These are phyloP conservation scores for Sporobolus alterniflorus DNA, from an alignment of 202 grass and related monocot species.

Conservation along the genomic window DNA sequence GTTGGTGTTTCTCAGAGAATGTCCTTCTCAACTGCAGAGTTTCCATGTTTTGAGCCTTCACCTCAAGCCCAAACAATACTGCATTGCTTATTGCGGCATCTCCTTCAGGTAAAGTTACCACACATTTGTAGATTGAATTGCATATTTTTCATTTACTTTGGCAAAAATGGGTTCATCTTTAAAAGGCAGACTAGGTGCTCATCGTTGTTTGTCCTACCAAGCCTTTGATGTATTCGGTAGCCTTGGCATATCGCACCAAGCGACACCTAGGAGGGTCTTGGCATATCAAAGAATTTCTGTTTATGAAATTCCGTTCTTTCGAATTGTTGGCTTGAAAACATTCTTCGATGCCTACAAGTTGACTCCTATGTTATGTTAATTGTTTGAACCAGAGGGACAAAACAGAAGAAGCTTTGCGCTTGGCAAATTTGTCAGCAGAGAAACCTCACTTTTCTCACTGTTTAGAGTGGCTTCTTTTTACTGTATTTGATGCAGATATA, in stretches of 20 bases:
- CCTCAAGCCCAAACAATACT: conserved; percentile 99
- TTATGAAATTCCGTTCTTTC: conserved; percentile 7
- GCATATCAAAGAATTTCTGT: too few species aligned
- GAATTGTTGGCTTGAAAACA: conserved; percentile 14
- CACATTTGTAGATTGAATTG: conserved; percentile 1
- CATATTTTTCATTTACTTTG: neutral
- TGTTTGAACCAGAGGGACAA: conserved; percentile 86
- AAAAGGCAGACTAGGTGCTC: neutral
- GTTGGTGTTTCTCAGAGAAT: conserved; percentile 97
- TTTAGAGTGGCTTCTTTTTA: conserved; percentile 99
- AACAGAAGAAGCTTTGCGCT: conserved; percentile 83
- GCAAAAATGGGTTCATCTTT: neutral
- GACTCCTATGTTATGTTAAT: conserved; percentile 23
- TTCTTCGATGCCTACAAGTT: conserved; percentile 18
- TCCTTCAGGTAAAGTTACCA: conserved; percentile 76
- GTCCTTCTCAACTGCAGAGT: conserved; percentile 93
- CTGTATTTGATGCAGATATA: conserved; percentile 99
- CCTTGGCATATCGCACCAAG: neutral
- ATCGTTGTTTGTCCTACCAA: neutral
- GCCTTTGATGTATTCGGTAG: neutral
- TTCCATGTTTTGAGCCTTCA: conserved; percentile 97
- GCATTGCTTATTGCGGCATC: conserved; percentile 95
- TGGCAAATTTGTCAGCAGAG: conserved; percentile 94
- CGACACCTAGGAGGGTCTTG: neutral
- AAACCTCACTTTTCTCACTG: conserved; percentile 98